Conservation (phyloP, 2,329 filamentous ascomycete genomes). For the Sarocladium kiliense region DNA sequence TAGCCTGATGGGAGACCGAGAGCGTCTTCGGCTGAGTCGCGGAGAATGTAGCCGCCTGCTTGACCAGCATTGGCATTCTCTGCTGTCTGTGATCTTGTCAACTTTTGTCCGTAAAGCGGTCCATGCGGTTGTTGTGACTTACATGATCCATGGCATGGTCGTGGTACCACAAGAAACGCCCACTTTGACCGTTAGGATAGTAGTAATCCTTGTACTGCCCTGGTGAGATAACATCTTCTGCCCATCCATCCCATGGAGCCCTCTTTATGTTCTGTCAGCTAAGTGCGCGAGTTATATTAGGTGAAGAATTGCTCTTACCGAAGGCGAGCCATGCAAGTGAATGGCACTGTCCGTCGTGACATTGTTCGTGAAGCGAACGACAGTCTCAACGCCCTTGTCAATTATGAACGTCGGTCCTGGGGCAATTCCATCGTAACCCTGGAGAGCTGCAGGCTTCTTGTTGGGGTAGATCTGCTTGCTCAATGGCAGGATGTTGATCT, state of each 20-base stretch:
- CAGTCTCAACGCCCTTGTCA: conserved; percentile 41
- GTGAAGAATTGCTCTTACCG: background rate
- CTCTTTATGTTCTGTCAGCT: conserved; percentile 48
- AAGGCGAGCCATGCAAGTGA: conserved; percentile 47
- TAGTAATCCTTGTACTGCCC: conserved; percentile 59
- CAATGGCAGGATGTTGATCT: conserved; percentile 27
- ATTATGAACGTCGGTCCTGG: conserved; percentile 50
- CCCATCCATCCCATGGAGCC: conserved; percentile 62
- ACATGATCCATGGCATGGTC: conserved; percentile 34
- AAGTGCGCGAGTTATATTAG: no score
- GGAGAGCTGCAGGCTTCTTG: conserved; percentile 23
- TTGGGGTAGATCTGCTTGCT: conserved; percentile 30
- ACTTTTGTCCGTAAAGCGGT: background rate
- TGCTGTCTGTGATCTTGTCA: conserved; percentile 33
- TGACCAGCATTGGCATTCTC: conserved; percentile 53
- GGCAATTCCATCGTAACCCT: conserved; percentile 49
- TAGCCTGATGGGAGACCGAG: conserved; percentile 43
- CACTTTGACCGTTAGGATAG: conserved; percentile 50
- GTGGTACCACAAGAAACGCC: conserved; percentile 54
- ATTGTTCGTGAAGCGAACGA: conserved; percentile 50
- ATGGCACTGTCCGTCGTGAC: conserved; percentile 37
- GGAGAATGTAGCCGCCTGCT: conserved; percentile 50
- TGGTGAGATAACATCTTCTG: conserved; percentile 40
- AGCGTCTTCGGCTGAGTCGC: conserved; percentile 41
- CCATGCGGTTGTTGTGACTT: conserved; percentile 9